Conservation (phyloP, 2,329 filamentous ascomycete species). For the Fusarium brevicatenulatum region DNA sequence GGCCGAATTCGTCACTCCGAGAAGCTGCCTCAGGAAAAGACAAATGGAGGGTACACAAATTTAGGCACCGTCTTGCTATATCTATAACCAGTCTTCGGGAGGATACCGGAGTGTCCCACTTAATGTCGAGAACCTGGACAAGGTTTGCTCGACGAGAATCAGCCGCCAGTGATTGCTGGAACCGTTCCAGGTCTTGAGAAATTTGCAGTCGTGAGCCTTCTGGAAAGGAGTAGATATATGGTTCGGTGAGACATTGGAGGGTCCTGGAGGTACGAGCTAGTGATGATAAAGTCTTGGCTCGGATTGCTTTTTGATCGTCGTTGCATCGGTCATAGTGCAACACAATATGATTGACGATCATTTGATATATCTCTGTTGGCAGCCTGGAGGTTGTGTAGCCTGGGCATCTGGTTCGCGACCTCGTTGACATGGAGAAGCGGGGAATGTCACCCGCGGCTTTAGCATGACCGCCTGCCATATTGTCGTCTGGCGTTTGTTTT, state of each 20-base stretch:
- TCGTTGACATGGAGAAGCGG: not conserved
- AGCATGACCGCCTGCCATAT: not conserved
- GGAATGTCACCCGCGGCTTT: not conserved
- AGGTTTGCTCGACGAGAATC: not conserved
- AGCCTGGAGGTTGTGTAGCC: not conserved
- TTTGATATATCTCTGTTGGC: not conserved
- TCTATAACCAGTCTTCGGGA: conserved; percentile 2
- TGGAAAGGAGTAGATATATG: conserved; percentile 6
- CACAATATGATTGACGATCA: not conserved
- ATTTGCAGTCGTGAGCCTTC: accelerated
- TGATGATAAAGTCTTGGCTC: conserved; percentile 2
- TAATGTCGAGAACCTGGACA: not conserved
- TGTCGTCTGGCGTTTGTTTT: not conserved
- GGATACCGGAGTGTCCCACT: not conserved
- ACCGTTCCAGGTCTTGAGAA: not conserved
- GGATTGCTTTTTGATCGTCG: not conserved
- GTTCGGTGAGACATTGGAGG: conserved; percentile 4
- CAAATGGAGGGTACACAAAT: not conserved
- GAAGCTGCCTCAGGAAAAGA: accelerated
- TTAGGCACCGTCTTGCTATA: conserved; percentile 10
- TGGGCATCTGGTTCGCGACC: not conserved
- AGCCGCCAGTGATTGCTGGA: conserved; percentile 1
- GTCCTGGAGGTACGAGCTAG: not conserved
- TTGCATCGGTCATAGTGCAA: accelerated
- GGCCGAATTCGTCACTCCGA: not conserved